Conservation (phyloP, 345 rosid species). For the Psidium friedrichsthalianum region DNA sequence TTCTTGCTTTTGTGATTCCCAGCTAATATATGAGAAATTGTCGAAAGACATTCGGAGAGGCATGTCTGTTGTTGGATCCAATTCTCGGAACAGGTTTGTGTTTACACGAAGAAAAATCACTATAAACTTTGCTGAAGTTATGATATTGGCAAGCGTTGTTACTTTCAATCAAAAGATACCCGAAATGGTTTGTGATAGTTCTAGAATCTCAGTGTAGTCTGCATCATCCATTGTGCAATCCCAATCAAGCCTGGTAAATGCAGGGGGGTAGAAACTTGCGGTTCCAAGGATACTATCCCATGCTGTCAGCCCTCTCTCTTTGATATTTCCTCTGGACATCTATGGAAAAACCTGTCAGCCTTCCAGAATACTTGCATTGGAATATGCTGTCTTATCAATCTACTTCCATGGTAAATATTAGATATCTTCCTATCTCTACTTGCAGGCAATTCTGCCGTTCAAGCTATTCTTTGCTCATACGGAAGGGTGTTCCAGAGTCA, state of each 20-base stretch:
- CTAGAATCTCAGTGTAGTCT: not conserved
- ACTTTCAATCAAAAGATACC: not conserved
- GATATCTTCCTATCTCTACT: not conserved
- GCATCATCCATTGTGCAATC: not conserved
- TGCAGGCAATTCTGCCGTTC: constrained; percentile 93
- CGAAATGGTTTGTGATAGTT: not conserved
- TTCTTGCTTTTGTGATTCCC: not conserved
- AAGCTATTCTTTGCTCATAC: constrained; percentile 78
- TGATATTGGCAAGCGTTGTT: not conserved
- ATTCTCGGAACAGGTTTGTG: constrained; percentile 88
- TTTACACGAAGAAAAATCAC: not conserved
- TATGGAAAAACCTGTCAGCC: not conserved
- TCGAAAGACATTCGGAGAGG: constrained; percentile 88
- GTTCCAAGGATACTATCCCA: not conserved
- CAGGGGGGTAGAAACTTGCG: not conserved
- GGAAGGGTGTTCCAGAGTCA: constrained; percentile 85
- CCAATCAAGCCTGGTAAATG: not conserved
- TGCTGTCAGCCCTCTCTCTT: not conserved
- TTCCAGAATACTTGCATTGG: not conserved
- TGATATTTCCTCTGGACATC: not conserved
- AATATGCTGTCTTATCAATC: not conserved
- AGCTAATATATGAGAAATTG: constrained; percentile 90
- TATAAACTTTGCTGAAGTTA: not conserved
- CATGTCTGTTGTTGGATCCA: constrained; percentile 94
- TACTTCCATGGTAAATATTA: not conserved